Percentiles rank a stretch among this genome's conserved stretches.
phyloP scores from a whole-genome alignment of 352 stramenopile genomes.

The Phytophthora cactorum region DNA sequence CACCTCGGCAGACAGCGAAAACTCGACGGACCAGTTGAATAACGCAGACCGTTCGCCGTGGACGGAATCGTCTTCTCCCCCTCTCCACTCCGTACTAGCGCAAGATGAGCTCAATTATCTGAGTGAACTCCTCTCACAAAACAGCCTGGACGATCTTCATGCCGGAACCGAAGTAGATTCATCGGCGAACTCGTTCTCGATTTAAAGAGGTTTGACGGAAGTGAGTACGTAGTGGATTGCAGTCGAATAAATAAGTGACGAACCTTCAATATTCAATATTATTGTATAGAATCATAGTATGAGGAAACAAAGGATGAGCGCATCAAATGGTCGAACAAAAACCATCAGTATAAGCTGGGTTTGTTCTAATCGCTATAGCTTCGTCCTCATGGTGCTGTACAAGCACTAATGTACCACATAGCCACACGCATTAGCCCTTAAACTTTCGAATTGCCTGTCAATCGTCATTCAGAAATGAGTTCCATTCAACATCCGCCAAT shows the following conservation, averaged over 20 bases:
- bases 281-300: too few relatives aligned
- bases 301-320: too few relatives aligned
- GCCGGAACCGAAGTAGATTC: neutral
- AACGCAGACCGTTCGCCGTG: neutral
- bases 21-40: neutral
- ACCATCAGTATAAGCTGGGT: too few relatives aligned
- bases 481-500: too few relatives aligned
- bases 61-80: slow-evolving; percentile 9
- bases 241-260: neutral
- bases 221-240: neutral
- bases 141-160: slow-evolving; percentile 28
- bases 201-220: neutral
- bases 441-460: too few relatives aligned
- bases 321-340: too few relatives aligned
- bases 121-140: slow-evolving; percentile 27
- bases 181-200: neutral
- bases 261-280: too few relatives aligned
- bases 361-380: too few relatives aligned
- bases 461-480: too few relatives aligned
- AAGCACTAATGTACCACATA: too few relatives aligned
- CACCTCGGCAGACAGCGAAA: slow-evolving; percentile 5
- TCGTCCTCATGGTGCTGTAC: too few relatives aligned
- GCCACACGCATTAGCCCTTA: too few relatives aligned
- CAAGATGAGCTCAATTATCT: slow-evolving; percentile 34
- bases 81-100: slow-evolving; percentile 28